These are phyloP conservation scores for Pleurotus ostreatus DNA, from an alignment of 768 basidiomycete species.

Conservation along the genomic window DNA sequence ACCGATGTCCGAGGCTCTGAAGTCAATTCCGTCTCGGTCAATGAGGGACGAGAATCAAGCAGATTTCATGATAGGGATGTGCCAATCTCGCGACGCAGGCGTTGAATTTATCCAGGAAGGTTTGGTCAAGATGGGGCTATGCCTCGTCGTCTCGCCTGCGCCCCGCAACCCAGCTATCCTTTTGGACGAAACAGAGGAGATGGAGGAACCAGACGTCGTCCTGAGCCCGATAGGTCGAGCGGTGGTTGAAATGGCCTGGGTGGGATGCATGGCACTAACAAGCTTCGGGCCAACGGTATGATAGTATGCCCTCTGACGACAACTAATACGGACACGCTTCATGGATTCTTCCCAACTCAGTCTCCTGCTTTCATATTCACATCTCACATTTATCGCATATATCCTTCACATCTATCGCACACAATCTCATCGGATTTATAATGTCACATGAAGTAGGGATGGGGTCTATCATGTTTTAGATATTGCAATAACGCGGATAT, in stretches of 20 bases:
- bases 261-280: conserved; percentile 48
- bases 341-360: neutral
- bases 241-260: conserved; percentile 54
- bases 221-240: conserved; percentile 50
- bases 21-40: conserved; percentile 35
- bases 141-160: conserved; percentile 30
- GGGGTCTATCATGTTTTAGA: too few relatives aligned
- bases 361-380: neutral
- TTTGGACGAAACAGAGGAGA: conserved; percentile 19
- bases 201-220: conserved; percentile 39
- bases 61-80: conserved; percentile 56
- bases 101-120: conserved; percentile 83
- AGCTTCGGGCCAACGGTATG: conserved; percentile 36
- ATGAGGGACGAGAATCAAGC: conserved; percentile 30
- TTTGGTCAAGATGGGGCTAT: conserved; percentile 70
- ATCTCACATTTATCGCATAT: neutral
- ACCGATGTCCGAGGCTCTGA: conserved; percentile 48
- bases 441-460: too few relatives aligned
- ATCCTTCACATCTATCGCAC: neutral
- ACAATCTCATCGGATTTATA: neutral
- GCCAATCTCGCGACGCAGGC: conserved; percentile 57
- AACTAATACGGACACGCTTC: neutral
- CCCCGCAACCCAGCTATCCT: conserved; percentile 13
- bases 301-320: neutral
- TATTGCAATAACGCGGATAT: too few relatives aligned